Conservation (phyloP, 2,329 filamentous ascomycete genomes). For the Pestalotiopsis fici region DNA sequence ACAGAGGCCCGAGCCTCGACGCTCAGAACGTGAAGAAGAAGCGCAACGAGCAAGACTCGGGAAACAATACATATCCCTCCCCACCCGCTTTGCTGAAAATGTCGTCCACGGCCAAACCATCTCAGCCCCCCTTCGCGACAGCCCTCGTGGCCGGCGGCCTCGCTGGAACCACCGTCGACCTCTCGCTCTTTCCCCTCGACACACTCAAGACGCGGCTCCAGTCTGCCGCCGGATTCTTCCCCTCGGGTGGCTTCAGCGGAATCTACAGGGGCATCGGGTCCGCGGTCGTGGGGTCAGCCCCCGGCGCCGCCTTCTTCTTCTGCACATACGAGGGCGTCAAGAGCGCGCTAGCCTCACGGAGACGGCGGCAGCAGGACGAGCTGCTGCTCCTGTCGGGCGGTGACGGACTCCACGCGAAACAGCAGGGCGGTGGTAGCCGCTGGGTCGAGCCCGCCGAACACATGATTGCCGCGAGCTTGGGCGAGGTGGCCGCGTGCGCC, state of each 20-base stretch:
- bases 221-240: slow-evolving; percentile 74
- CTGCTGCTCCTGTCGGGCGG: slow-evolving; percentile 24
- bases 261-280: slow-evolving; percentile 93
- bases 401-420: neutral
- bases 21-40: neutral
- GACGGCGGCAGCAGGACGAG: slow-evolving; percentile 18
- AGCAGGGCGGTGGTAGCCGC: neutral
- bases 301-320: slow-evolving; percentile 96
- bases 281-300: slow-evolving; percentile 87
- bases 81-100: slow-evolving; percentile 7
- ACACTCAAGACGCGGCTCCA: slow-evolving; percentile 98
- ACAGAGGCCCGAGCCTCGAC: neutral
- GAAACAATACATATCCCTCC: neutral
- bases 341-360: slow-evolving; percentile 40
- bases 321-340: slow-evolving; percentile 86
- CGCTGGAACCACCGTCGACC: slow-evolving; percentile 94
- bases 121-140: slow-evolving; percentile 52
- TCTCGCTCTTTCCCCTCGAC: slow-evolving; percentile 96
- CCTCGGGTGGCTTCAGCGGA: slow-evolving; percentile 83
- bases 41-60: neutral
- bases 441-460: slow-evolving; percentile 53
- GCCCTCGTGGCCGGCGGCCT: slow-evolving; percentile 80
- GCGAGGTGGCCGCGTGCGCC: slow-evolving; percentile 89
- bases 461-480: slow-evolving; percentile 82
- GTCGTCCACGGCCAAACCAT: slow-evolving; percentile 18